Base-by-base conservation (phyloP, 2,329 filamentous ascomycete genomes). In the Pestalotiopsis sp. region DNA sequence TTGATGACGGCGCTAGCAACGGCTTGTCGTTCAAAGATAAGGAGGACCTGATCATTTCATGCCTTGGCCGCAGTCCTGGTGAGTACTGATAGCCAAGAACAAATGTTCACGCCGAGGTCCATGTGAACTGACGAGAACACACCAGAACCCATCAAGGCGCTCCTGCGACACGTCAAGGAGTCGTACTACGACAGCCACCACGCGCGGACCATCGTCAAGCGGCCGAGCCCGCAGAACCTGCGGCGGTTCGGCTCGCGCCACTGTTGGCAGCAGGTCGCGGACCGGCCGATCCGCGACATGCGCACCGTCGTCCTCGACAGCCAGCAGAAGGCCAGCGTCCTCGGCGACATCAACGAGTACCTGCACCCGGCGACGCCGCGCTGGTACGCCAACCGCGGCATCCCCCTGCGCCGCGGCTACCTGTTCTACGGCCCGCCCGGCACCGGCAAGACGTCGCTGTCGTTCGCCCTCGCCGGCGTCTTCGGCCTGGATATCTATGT, bases 341-440 rank as follows among this genome's bases (percentile, higher is more conserved):
- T 95, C 11, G 82, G 83, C 31, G 93, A 96, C 73, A 91, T 95
- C 74, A 92, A 93, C 72, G 92, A 94, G 73, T 95, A 93, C 71
- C 83, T 96, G 0, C 89, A 93, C 66, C 92, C 92, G 0, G 82
- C 85, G 0, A 93, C 90, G 0, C 87, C 89, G 1, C 84, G 85
- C 11, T 95, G 92, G 91, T 95, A 95, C 75, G 89, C 91, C 0
- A 89, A 89, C 62, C 85, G 92, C 2, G 93, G 93, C 0, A 93
- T 95, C 38, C 92, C 92, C 0, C 90, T 95, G 66, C 86, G 93
- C 0, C 82, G 93, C 38, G 93, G 93, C 0, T 95, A 95, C 74
- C 85, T 95, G 0, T 93, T 95, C 72, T 86, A 93, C 73, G 93
- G 93, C 0, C 91, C 91, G 0, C 92, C 92, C 0, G 92, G 92